Conservation (phyloP, 768 basidiomycete species). For the Cyathus striatus region DNA sequence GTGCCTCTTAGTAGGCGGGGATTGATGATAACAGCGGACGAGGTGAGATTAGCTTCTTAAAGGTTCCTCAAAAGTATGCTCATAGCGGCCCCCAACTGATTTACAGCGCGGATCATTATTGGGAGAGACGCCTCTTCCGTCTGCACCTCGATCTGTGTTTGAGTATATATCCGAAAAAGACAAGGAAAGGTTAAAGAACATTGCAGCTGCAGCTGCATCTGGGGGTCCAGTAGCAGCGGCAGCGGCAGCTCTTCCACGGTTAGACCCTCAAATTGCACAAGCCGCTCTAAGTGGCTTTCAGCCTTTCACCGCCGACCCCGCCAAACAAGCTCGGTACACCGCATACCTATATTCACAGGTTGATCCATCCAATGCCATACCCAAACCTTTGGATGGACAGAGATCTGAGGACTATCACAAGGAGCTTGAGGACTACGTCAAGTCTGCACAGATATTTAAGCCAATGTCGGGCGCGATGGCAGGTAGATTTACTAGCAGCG, state of each 20-base stretch:
- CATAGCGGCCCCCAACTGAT: too few relatives aligned
- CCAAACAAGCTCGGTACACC: constrained; percentile 82
- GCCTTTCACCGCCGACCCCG: constrained; percentile 73
- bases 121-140: constrained; percentile 73
- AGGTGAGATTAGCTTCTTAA: constrained; percentile 41
- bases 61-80: not conserved
- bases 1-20: constrained; percentile 48
- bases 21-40: constrained; percentile 56
- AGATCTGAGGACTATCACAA: constrained; percentile 65
- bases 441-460: constrained; percentile 85
- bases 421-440: constrained; percentile 83
- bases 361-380: constrained; percentile 40
- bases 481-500: constrained; percentile 84
- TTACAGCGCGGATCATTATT: constrained; percentile 76
- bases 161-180: constrained; percentile 94
- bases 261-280: constrained; percentile 76
- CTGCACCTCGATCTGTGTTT: constrained; percentile 79
- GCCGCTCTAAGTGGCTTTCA: constrained; percentile 88
- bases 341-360: constrained; percentile 77
- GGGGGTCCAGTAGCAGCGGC: constrained; percentile 2
- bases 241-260: constrained; percentile 42
- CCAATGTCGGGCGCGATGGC: constrained; percentile 93
- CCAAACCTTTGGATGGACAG: constrained; percentile 52
- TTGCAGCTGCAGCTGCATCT: constrained; percentile 31
- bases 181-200: constrained; percentile 72